These are phyloP conservation scores for Solanum chacoense DNA, from an alignment of 305 asterid species.

Conservation along the genomic window DNA sequence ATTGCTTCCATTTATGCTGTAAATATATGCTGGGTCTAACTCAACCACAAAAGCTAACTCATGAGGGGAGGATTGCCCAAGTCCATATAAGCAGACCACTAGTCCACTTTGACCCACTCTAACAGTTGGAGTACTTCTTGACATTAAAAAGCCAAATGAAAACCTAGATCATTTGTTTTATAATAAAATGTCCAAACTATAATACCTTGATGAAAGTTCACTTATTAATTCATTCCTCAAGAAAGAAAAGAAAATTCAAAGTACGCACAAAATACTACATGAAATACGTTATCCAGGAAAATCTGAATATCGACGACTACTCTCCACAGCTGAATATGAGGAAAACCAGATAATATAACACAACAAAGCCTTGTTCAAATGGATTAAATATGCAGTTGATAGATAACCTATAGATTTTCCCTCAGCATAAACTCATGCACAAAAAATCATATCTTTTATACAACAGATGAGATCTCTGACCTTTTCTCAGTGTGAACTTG, in stretches of 20 bases:
- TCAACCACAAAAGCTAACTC: no score
- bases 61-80: no score
- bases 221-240: neutral
- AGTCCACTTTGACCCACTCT: no score
- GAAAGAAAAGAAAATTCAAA: neutral
- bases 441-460: neutral
- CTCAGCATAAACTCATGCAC: neutral
- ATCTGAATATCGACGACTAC: neutral
- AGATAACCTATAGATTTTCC: neutral
- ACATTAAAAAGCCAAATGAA: neutral
- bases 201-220: neutral
- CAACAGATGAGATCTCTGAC: slow-evolving; percentile 3
- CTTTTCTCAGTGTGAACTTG: slow-evolving; percentile 26
- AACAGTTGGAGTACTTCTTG: neutral
- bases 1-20: neutral
- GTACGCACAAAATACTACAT: neutral
- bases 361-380: neutral
- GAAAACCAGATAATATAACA: neutral
- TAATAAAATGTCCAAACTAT: neutral
- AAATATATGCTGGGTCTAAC: no score
- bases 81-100: no score
- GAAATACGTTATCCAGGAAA: neutral
- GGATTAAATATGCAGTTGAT: neutral
- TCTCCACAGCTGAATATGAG: neutral
- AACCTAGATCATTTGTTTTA: neutral